Conservation (phyloP, 306 rosid genomes). For the Lupinus albus region DNA sequence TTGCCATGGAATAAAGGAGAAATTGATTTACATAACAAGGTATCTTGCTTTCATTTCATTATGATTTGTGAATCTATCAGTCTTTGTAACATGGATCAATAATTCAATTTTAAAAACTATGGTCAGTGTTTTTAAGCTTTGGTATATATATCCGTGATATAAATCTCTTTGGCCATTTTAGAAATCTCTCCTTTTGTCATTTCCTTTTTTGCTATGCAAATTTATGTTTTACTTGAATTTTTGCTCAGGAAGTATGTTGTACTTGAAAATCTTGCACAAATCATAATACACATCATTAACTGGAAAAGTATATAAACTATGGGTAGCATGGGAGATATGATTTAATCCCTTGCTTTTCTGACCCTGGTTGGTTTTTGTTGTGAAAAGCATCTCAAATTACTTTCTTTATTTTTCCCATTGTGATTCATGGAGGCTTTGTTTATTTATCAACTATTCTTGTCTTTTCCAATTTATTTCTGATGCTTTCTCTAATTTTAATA, state of each 20-base stretch:
- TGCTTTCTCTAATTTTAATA: conserved; percentile 43
- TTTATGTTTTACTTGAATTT: conserved; percentile 7
- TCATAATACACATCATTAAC: conserved; percentile 8
- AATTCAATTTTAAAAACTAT: conserved; percentile 3
- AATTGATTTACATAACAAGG: conserved; percentile 59
- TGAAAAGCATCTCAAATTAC: conserved; percentile 21
- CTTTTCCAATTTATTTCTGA: conserved; percentile 41
- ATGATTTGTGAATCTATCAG: conserved; percentile 19
- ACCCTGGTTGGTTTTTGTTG: neutral
- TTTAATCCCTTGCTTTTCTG: conserved; percentile 5
- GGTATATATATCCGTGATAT: no score
- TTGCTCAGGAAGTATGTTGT: conserved; percentile 7
- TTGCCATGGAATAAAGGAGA: conserved; percentile 71
- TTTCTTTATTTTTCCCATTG: conserved; percentile 1
- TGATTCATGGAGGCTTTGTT: conserved; percentile 18
- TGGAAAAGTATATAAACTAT: neutral
- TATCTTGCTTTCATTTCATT: conserved; percentile 40
- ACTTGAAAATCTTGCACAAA: conserved; percentile 4
- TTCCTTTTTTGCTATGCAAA: conserved; percentile 18
- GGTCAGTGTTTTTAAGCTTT: conserved; percentile 8
- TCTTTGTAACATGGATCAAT: conserved; percentile 17
- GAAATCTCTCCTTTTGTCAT: conserved; percentile 8
- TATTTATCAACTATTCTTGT: conserved; percentile 15
- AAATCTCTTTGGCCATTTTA: no score
- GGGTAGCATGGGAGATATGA: conserved; percentile 3